Conservation (phyloP, 306 rosid species). For the Quercus engelmannii region DNA sequence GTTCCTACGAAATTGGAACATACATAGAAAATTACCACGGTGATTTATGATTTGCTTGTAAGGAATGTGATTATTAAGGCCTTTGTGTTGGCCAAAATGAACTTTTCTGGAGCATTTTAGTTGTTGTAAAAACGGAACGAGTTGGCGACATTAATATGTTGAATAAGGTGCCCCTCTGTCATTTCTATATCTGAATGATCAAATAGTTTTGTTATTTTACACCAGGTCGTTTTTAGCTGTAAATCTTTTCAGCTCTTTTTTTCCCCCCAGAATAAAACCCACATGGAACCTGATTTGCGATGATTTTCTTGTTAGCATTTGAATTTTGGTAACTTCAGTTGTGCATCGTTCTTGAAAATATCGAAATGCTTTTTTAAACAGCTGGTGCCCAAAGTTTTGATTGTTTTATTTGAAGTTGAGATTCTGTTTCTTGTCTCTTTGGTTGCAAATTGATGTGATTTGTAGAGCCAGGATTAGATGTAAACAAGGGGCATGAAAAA, state of each 20-base stretch:
- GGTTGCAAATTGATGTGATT: conserved; percentile 14
- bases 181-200: not conserved
- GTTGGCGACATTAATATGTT: conserved; percentile 3
- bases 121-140: not conserved
- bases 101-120: too few species aligned
- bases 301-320: conserved; percentile 15
- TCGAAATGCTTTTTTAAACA: not conserved
- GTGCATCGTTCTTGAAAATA: not conserved
- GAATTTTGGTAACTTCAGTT: not conserved
- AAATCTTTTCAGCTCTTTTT: not conserved
- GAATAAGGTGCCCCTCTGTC: not conserved
- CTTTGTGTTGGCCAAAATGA: not conserved
- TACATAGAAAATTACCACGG: not conserved
- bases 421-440: not conserved
- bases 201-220: not conserved
- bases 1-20: not conserved
- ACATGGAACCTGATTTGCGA: not conserved
- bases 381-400: not conserved
- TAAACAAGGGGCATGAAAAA: conserved; percentile 13
- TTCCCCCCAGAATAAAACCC: not conserved
- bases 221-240: conserved; percentile 3
- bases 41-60: not conserved
- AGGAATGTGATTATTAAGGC: not conserved
- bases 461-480: conserved; percentile 49
- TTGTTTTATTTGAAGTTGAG: not conserved